Base-by-base conservation (phyloP, 2,329 filamentous ascomycete species). In the Trichoderma cornu-damae region DNA sequence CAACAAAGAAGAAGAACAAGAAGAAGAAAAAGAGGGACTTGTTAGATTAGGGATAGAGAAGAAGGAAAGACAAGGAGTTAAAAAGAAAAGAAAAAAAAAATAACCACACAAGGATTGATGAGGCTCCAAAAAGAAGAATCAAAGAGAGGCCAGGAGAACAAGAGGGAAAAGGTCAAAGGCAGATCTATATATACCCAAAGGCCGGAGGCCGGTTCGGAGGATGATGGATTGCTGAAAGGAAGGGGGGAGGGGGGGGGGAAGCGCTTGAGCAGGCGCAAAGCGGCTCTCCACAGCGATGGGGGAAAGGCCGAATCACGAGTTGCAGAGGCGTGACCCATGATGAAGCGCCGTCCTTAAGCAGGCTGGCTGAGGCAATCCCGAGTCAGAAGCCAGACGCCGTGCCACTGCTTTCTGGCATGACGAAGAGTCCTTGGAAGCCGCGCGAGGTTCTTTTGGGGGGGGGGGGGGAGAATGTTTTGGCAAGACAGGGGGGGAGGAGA, bases 111-210 rank as follows among this genome's bases (percentile, higher is more conserved):
- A 51, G 30, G 40, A 54, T 30, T 40, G 49, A 40, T 58, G 56
- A 47, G 47, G 12, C 43, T 40, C 34, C 7, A 18, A 20, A 32
- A 44, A 8, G 18, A 47, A 57, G 20, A 26, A n/a, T n/a, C n/a
- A n/a, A n/a, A n/a, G n/a, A n/a, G n/a, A n/a, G n/a, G n/a, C n/a
- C n/a, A n/a, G n/a, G 12, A 40, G 24, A 6, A 14, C 34, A 28
- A 37, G 35, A 51, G 34, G 16, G 20, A 20, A 16, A 37, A 47
- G 48, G 32, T 28, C 18, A 59, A 46, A 30, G 60, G 62, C 58
- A 61, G 58, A 62, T 57, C 66, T 69, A 69, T 69, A 69, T 69
- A 69, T 69, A 69, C 64, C 32, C 60, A 59, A 61, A 49, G 47
- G 18, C 58, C 12, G 43, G 24, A 38, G 22, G 37, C 26, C 24